phyloP scores from a whole-genome alignment of 2,329 filamentous ascomycete species.

The Rhynchosporium agropyri region DNA sequence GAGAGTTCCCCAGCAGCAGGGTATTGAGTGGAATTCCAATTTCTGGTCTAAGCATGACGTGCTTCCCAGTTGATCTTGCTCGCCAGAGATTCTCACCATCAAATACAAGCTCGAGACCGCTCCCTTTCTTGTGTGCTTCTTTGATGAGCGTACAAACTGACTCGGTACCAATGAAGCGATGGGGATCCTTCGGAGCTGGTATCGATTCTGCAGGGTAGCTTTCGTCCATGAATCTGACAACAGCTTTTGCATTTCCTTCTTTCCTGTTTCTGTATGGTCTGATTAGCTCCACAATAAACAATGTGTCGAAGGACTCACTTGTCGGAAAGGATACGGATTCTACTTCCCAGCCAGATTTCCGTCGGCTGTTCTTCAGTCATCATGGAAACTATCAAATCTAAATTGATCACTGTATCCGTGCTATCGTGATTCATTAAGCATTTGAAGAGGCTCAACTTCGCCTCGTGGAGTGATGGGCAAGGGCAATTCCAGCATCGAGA shows the following conservation, averaged over 20 bases:
- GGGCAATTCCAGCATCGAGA: neutral
- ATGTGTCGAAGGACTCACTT: neutral
- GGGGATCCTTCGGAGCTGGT: neutral
- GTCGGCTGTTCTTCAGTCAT: neutral
- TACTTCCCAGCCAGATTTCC: neutral
- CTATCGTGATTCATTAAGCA: neutral
- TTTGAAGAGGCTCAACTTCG: neutral
- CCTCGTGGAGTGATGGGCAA: neutral
- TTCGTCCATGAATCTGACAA: neutral
- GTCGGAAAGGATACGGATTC: neutral
- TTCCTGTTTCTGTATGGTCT: neutral
- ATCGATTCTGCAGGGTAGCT: neutral
- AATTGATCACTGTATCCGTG: neutral
- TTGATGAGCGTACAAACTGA: neutral
- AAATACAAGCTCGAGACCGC: neutral
- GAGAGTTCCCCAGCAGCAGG: neutral
- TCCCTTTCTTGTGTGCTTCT: neutral
- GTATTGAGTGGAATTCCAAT: neutral
- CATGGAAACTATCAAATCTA: neutral
- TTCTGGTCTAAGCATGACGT: neutral
- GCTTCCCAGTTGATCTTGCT: neutral
- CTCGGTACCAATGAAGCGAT: neutral
- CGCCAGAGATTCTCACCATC: conserved; percentile 1
- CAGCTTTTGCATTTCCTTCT: neutral
- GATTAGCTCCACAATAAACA: neutral